phyloP scores from a whole-genome alignment of 805 yeast species.

The Nakazawaea ishiwadae region DNA sequence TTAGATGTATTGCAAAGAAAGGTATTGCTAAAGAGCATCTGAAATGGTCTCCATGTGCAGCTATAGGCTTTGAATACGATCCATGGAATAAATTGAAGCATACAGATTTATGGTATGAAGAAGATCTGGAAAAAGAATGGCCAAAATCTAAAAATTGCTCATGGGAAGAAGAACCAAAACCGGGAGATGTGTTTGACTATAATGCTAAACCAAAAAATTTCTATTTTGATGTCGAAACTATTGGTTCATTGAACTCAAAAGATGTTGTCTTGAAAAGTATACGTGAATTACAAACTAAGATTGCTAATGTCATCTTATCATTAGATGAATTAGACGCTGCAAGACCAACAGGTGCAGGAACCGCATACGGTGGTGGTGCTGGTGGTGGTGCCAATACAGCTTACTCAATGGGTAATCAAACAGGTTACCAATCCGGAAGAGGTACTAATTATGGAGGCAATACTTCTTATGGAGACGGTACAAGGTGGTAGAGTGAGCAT shows the following conservation, averaged over 20 bases:
- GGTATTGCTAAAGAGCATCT: slow-evolving; percentile 98
- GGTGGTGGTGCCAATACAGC: no score
- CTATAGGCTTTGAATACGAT: slow-evolving; percentile 94
- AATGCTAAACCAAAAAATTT: slow-evolving; percentile 75
- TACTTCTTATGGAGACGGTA: slow-evolving; percentile 19
- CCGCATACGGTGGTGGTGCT: slow-evolving; percentile 33
- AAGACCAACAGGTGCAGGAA: slow-evolving; percentile 38
- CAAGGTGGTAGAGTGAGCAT: slow-evolving; percentile 6
- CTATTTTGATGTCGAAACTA: slow-evolving; percentile 88
- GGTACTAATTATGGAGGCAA: slow-evolving; percentile 26
- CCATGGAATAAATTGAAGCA: slow-evolving; percentile 98
- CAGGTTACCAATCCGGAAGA: slow-evolving; percentile 19
- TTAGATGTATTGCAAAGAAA: slow-evolving; percentile 94
- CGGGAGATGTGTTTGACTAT: slow-evolving; percentile 83
- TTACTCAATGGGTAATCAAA: slow-evolving; percentile 26
- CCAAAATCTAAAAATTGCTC: slow-evolving; percentile 84
- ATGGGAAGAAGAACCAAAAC: slow-evolving; percentile 93
- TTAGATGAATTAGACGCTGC: slow-evolving; percentile 41
- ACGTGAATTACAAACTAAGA: slow-evolving; percentile 79
- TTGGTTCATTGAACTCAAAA: slow-evolving; percentile 84
- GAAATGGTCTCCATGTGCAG: slow-evolving; percentile 96
- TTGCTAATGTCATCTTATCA: slow-evolving; percentile 81
- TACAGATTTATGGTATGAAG: slow-evolving; percentile 96
- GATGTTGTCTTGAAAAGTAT: slow-evolving; percentile 86
- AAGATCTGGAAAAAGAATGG: slow-evolving; percentile 87